Conservation (phyloP, 139 green algal genomes). For the Chlorella vulgaris region DNA sequence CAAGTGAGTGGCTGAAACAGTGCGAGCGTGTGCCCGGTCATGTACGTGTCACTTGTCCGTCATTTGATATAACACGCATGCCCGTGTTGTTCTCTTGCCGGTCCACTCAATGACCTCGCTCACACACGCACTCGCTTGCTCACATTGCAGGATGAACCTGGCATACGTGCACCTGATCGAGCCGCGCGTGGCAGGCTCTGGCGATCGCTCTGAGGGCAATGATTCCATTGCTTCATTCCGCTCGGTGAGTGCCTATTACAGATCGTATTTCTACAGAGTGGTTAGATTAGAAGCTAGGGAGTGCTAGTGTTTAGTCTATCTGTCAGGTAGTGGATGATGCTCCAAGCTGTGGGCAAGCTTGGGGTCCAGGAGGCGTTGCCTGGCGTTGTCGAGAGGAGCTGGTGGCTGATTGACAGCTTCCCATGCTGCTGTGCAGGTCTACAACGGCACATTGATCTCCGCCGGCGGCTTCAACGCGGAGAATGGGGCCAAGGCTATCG, state of each 20-base stretch:
- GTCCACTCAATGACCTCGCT: neutral
- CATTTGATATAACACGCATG: too few relatives aligned
- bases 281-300: too few relatives aligned
- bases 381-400: neutral
- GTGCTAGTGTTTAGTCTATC: too few relatives aligned
- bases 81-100: too few relatives aligned
- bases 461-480: conserved; percentile 71
- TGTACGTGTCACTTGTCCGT: neutral
- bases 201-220: neutral
- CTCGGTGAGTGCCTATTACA: neutral
- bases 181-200: conserved; percentile 53
- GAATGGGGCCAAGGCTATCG: conserved; percentile 49
- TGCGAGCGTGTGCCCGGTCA: neutral
- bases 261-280: too few relatives aligned
- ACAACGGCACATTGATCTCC: conserved; percentile 66
- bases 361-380: too few relatives aligned
- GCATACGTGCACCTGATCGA: conserved; percentile 83
- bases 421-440: conserved; percentile 23
- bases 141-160: conserved; percentile 41
- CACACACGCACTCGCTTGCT: neutral
- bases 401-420: neutral
- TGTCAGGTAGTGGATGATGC: too few relatives aligned
- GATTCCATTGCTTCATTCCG: conserved; percentile 67
- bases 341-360: too few relatives aligned
- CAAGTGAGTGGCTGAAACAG: conserved; percentile 20